A percentile compares a stretch with the other conserved stretches of the same genome.
Conservation (phyloP, 2,329 filamentous ascomycete genomes). For the Dactylellina haptotyla region DNA sequence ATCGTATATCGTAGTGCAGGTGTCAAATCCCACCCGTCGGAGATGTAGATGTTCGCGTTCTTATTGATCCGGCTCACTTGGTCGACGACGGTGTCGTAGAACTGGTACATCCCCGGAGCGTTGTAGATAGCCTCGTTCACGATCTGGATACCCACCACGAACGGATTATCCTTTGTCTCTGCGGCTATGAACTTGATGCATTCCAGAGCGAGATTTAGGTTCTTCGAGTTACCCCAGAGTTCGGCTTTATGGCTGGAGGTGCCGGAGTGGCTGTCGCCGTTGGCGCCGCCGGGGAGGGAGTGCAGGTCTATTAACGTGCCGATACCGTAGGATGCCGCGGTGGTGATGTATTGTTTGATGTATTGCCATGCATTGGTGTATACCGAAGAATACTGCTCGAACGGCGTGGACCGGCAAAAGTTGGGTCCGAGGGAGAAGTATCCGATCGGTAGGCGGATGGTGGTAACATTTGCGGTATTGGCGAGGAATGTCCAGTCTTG, state of each 20-base stretch:
- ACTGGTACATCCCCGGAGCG: constrained; percentile 68
- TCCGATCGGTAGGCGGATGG: constrained; percentile 70
- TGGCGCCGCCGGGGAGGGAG: constrained; percentile 70
- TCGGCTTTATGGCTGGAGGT: constrained; percentile 66
- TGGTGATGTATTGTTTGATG: constrained; percentile 64
- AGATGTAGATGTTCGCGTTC: constrained; percentile 68
- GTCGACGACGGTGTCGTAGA: constrained; percentile 67
- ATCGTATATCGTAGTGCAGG: constrained; percentile 64
- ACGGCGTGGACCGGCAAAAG: constrained; percentile 67
- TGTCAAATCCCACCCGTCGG: constrained; percentile 68
- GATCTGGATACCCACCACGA: constrained; percentile 69
- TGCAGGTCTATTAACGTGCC: constrained; percentile 70
- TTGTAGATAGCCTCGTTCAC: constrained; percentile 68
- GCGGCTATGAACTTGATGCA: constrained; percentile 66
- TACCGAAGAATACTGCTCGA: constrained; percentile 64
- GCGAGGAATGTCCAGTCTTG: constrained; percentile 67
- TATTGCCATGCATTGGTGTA: constrained; percentile 68
- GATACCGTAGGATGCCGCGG: constrained; percentile 65
- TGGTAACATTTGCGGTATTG: constrained; percentile 67
- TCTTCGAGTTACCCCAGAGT: constrained; percentile 64
- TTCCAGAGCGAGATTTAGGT: constrained; percentile 64
- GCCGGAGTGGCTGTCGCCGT: constrained; percentile 68
- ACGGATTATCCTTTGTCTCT: constrained; percentile 63
- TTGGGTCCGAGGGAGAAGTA: constrained; percentile 68
- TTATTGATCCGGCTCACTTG: constrained; percentile 65